These are phyloP conservation scores for Ophiognomonia clavigignenti-juglandacearum DNA, from an alignment of 2,329 filamentous ascomycete species.

Conservation along the genomic window DNA sequence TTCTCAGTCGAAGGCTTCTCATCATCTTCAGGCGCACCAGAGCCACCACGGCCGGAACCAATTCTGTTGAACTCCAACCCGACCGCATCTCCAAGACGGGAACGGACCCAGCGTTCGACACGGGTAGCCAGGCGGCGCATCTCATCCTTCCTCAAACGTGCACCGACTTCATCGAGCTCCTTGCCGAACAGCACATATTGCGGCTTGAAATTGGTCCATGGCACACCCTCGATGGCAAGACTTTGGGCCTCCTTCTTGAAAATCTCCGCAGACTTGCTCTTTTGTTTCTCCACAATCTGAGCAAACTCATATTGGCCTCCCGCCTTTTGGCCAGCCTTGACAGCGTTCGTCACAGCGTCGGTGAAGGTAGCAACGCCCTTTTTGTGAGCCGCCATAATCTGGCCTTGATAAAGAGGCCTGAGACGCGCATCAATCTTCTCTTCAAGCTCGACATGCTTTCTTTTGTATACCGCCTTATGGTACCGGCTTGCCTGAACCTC, in stretches of 20 bases:
- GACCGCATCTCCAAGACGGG: conserved; percentile 78
- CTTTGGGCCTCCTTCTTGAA: conserved; percentile 74
- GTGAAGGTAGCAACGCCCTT: conserved; percentile 77
- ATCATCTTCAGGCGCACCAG: conserved; percentile 72
- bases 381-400: conserved; percentile 85
- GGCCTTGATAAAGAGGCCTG: conserved; percentile 83
- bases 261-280: conserved; percentile 65
- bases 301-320: conserved; percentile 91
- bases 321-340: conserved; percentile 90
- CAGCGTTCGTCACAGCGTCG: conserved; percentile 77
- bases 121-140: conserved; percentile 89
- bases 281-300: conserved; percentile 82
- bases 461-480: conserved; percentile 89
- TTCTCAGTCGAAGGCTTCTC: conserved; percentile 72
- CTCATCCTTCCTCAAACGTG: conserved; percentile 83
- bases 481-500: conserved; percentile 89
- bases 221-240: conserved; percentile 69
- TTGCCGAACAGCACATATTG: conserved; percentile 79
- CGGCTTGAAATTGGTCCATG: conserved; percentile 84
- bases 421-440: conserved; percentile 82
- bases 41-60: conserved; percentile 78
- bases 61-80: conserved; percentile 95
- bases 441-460: conserved; percentile 81
- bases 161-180: conserved; percentile 85
- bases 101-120: conserved; percentile 90